Evolutionary conservation across 164 flowering plant genomes (phyloP).

Genomic region (Pachysandra terminalis): DNA sequence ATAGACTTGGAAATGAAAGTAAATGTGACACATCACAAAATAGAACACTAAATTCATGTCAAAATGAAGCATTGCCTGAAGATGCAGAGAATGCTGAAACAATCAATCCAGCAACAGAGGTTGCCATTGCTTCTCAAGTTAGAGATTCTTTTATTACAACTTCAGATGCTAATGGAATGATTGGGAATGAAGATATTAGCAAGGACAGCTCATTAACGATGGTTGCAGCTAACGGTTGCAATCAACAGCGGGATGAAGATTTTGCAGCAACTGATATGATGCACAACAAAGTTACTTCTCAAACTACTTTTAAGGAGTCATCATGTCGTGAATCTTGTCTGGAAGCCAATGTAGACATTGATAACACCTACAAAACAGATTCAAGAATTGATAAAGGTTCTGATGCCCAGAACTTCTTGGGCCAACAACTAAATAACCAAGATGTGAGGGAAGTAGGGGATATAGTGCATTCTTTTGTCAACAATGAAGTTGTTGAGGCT

Average conservation of each 20-base stretch:
- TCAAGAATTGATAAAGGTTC: slow-evolving; percentile 9
- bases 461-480: slow-evolving; percentile 16
- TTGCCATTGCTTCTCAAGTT: slow-evolving; percentile 15
- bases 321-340: slow-evolving; percentile 7
- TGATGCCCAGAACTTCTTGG: slow-evolving; percentile 7
- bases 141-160: slow-evolving; percentile 10
- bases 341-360: slow-evolving; percentile 9
- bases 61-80: slow-evolving; percentile 14
- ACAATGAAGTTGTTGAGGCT: slow-evolving; percentile 13
- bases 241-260: slow-evolving; percentile 11
- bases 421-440: not conserved
- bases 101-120: slow-evolving; percentile 6
- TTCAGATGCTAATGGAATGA: slow-evolving; percentile 17
- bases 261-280: slow-evolving; percentile 2
- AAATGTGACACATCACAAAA: slow-evolving; percentile 2
- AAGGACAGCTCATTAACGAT: slow-evolving; percentile 3
- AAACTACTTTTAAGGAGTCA: slow-evolving; percentile 14
- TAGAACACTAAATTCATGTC: slow-evolving; percentile 15
- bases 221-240: slow-evolving; percentile 12
- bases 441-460: not conserved
- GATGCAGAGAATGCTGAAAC: slow-evolving; percentile 15
- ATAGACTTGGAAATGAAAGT: slow-evolving; percentile 1
- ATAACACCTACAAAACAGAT: slow-evolving; percentile 6
- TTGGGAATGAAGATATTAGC: slow-evolving; percentile 7
- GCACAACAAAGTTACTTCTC: not conserved